Evolutionary conservation across 192 early-diverging fungal species (phyloP).

Genomic region (Coemansia reversa): DNA sequence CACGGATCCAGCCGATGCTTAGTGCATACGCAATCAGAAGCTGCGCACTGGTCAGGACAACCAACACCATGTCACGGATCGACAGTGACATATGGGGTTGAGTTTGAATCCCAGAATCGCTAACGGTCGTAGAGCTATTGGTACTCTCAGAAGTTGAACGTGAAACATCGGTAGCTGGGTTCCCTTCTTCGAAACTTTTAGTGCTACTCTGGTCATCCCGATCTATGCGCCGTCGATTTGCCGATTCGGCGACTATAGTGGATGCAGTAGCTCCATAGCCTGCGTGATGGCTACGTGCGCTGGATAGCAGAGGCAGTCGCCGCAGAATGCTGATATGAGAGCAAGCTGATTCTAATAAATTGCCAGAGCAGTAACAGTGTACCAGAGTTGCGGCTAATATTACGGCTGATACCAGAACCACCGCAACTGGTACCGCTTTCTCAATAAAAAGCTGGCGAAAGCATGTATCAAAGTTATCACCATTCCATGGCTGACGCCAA

Average conservation of each 20-base stretch:
- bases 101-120: neutral
- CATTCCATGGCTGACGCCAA: conserved; percentile 40
- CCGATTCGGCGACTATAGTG: neutral
- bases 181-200: neutral
- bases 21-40: conserved; percentile 15
- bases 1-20: neutral
- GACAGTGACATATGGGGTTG: conserved; percentile 9
- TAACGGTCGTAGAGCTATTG: neutral
- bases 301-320: neutral
- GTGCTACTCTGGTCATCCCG: neutral
- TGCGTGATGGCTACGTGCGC: neutral
- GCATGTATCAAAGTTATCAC: conserved; percentile 48
- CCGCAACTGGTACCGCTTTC: conserved; percentile 14
- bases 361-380: conserved; percentile 10
- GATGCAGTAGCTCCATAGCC: neutral
- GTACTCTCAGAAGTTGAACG: neutral
- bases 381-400: conserved; percentile 11
- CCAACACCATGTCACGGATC: conserved; percentile 34
- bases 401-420: conserved; percentile 18
- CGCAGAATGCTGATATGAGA: neutral
- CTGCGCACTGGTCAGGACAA: conserved; percentile 17
- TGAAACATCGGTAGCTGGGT: neutral
- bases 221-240: neutral
- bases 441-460: conserved; percentile 46
- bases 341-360: neutral